Percentiles rank a stretch among this genome's conserved stretches.
Evolutionary conservation across 1,139 yeast genomes (phyloP).

Genomic region (Pichia sp.): DNA sequence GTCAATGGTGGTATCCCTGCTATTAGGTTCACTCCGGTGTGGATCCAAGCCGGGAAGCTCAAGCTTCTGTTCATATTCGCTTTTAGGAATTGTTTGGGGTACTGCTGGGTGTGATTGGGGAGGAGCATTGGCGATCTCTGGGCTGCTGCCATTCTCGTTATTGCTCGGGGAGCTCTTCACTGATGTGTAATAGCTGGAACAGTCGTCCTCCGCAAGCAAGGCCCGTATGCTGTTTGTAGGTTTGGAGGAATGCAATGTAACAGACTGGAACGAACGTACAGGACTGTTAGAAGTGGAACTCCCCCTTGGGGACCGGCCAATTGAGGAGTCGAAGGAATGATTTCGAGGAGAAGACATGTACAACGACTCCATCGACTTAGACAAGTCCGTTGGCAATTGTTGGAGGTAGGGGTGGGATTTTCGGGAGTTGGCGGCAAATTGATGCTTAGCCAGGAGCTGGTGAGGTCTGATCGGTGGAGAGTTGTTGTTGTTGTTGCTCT

Average conservation of each 20-base stretch:
- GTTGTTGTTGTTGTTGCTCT: background rate
- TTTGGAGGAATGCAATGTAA: conserved; percentile 1
- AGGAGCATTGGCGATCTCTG: too few relatives aligned
- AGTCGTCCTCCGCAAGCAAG: background rate
- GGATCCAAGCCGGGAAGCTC: background rate
- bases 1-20: background rate
- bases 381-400: conserved; percentile 16
- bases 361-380: conserved; percentile 16
- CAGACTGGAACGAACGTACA: background rate
- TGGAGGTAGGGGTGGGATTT: conserved; percentile 18
- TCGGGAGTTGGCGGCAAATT: conserved; percentile 2
- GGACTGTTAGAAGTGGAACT: conserved; percentile 5
- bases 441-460: conserved; percentile 12
- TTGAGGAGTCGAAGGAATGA: background rate
- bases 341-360: conserved; percentile 9
- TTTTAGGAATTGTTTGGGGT: background rate
- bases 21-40: background rate
- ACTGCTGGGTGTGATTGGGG: background rate
- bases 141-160: too few relatives aligned
- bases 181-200: background rate
- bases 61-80: background rate
- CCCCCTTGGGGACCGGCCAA: conserved; percentile 2
- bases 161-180: background rate
- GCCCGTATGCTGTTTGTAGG: conserved; percentile 3
- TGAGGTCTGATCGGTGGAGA: conserved; percentile 11